Base-by-base conservation (phyloP, 2,329 filamentous ascomycete genomes). In the Colletotrichum destructivum region DNA sequence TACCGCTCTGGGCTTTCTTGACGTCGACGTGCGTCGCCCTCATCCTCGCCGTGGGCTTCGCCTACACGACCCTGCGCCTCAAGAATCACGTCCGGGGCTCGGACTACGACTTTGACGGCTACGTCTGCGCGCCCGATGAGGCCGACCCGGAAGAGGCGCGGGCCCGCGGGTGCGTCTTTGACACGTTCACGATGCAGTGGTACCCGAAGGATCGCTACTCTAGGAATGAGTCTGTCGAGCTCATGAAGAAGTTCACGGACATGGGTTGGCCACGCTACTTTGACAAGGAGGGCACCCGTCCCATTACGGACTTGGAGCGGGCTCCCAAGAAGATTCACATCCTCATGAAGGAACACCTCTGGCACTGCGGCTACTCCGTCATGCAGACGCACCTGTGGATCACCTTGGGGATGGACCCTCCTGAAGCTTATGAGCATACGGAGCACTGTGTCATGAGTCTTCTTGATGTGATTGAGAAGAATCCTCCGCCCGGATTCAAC, bases 331-430 rank as follows among this genome's bases (percentile, higher is more conserved):
- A 11, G 3, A 52, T 52, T 23, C 31, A 52, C 21, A 52, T 52
- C 31, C n/a, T 52, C n/a, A 52, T 52, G 49, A 52, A 52, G 18
- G 49, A 52, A 15, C 49, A 52, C 16, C n/a, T 52, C 4, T 52
- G 49, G 49, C 49, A 52, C 26, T 52, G 49, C 49, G 49, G 49
- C 13, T 52, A 52, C 21, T 52, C 49, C 26, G 16, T 52, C 49
- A 52, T 52, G 49, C 49, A 52, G 8, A 52, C 49, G 49, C 49
- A 52, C 26, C 49, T 52, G 8, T 52, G 49, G 49, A 52, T 52
- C 13, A 52, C 49, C 49, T 15, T 52, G 16, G 49, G 49, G 9
- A 52, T 52, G 49, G 49, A 52, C n/a, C 49, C 49, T 13, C 49
- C 49, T 12, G 49, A 52, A 11, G 49, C 21, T 13, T 52, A 52